phyloP scores from a whole-genome alignment of 2,329 filamentous ascomycete genomes.

The Verticillium longisporum region DNA sequence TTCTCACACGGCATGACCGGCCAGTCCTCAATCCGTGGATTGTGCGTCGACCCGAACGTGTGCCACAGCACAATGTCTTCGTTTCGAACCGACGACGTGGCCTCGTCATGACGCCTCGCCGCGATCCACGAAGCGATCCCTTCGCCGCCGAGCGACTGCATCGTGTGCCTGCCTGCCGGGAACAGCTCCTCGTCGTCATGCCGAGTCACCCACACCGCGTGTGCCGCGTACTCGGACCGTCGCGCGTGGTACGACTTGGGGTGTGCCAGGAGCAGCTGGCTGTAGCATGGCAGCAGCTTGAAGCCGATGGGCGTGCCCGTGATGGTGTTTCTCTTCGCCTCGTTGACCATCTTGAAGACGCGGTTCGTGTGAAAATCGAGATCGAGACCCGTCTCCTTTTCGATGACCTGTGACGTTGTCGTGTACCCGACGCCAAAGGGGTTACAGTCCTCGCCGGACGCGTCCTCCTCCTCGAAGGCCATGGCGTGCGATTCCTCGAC shows the following conservation, averaged over 20 bases:
- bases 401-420: conserved; percentile 34
- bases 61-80: conserved; percentile 52
- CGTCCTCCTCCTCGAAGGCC: conserved; percentile 24
- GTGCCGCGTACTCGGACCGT: conserved; percentile 34
- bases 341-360: conserved; percentile 42
- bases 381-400: conserved; percentile 37
- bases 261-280: conserved; percentile 35
- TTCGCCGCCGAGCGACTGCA: conserved; percentile 37
- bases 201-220: conserved; percentile 38
- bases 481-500: conserved; percentile 32
- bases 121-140: conserved; percentile 31
- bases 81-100: conserved; percentile 36
- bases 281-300: conserved; percentile 37
- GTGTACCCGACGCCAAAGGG: conserved; percentile 42
- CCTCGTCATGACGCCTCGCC: conserved; percentile 20
- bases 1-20: conserved; percentile 61
- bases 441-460: conserved; percentile 25
- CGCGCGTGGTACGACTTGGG: conserved; percentile 28
- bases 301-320: conserved; percentile 37
- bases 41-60: conserved; percentile 55
- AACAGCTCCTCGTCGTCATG: conserved; percentile 35
- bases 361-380: conserved; percentile 42
- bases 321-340: conserved; percentile 30
- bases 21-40: conserved; percentile 60
- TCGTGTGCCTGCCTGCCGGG: conserved; percentile 34